phyloP scores from a whole-genome alignment of 2,329 filamentous ascomycete species.

The Colletotrichum aenigma region DNA sequence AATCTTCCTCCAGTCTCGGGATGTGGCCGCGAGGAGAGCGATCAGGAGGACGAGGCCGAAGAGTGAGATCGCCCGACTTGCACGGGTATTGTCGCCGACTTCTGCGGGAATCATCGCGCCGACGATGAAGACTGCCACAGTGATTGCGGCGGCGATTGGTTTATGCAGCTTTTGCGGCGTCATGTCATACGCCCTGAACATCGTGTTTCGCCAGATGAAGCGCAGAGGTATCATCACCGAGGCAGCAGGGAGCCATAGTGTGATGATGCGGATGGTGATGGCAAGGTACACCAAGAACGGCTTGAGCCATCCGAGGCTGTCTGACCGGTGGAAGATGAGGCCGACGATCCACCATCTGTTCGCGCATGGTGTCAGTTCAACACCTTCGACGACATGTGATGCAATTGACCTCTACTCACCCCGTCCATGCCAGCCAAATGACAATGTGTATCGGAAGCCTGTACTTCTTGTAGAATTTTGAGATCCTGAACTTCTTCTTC shows the following conservation, averaged over 20 bases:
- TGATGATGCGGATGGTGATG: conserved; percentile 64
- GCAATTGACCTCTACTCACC: not conserved
- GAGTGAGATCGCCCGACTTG: conserved; percentile 10
- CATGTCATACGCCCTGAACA: not conserved
- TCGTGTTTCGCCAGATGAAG: not conserved
- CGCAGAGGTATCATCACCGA: conserved; percentile 11
- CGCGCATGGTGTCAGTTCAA: not conserved
- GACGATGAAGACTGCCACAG: conserved; percentile 5
- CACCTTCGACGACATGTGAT: not conserved
- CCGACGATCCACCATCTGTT: conserved; percentile 17
- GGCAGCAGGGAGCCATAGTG: conserved; percentile 10
- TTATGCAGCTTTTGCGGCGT: conserved; percentile 9
- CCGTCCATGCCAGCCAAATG: conserved; percentile 10
- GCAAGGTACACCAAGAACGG: conserved; percentile 70
- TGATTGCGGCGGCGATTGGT: conserved; percentile 4
- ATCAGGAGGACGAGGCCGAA: conserved; percentile 13
- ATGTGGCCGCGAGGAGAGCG: conserved; percentile 3
- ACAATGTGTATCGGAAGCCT: conserved; percentile 1
- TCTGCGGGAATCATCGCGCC: conserved; percentile 13
- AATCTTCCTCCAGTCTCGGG: conserved; percentile 14
- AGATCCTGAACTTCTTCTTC: not conserved
- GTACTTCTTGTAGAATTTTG: not conserved
- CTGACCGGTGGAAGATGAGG: conserved; percentile 12
- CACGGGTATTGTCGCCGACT: conserved; percentile 7
- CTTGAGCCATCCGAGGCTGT: conserved; percentile 58